Percentiles rank a stretch among this genome's conserved stretches.
Evolutionary conservation across 2,329 filamentous ascomycete genomes (phyloP).

Genomic region (Sordariomycetes sp.): DNA sequence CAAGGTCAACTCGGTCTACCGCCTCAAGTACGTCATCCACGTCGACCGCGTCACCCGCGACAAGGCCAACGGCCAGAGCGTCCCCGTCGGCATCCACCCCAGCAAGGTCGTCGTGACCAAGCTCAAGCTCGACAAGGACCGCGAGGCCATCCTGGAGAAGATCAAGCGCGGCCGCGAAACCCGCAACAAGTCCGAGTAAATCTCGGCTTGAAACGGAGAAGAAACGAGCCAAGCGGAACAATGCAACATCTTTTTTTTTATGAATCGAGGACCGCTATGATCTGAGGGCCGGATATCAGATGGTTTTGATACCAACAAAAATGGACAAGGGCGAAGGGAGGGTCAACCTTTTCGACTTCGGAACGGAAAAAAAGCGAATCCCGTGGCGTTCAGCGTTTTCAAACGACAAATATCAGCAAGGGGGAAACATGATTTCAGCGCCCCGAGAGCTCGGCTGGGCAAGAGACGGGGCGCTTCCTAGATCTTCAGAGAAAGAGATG

Average conservation of each 20-base stretch:
- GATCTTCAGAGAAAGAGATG: constrained; percentile 3
- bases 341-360: not conserved
- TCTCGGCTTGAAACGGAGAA: not conserved
- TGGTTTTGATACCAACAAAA: not conserved
- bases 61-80: constrained; percentile 93
- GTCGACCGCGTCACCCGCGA: constrained; percentile 93
- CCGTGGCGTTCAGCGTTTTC: constrained; percentile 1
- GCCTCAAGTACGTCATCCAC: constrained; percentile 96
- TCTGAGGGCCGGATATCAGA: not conserved
- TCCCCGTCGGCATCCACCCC: constrained; percentile 86
- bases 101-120: constrained; percentile 98
- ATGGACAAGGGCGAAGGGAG: not conserved
- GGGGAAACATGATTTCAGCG: not conserved
- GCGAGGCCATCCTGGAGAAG: constrained; percentile 76
- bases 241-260: constrained; percentile 1
- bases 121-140: constrained; percentile 96
- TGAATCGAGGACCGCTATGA: not conserved
- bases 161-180: constrained; percentile 70
- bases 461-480: not conserved
- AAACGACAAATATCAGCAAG: constrained; percentile 1
- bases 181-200: constrained; percentile 50
- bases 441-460: not conserved
- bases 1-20: constrained; percentile 96
- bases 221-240: constrained; percentile 4
- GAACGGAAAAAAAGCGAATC: not conserved